These are phyloP conservation scores for Fragaria nilgerrensis DNA, from an alignment of 306 rosid species.

Conservation along the genomic window DNA sequence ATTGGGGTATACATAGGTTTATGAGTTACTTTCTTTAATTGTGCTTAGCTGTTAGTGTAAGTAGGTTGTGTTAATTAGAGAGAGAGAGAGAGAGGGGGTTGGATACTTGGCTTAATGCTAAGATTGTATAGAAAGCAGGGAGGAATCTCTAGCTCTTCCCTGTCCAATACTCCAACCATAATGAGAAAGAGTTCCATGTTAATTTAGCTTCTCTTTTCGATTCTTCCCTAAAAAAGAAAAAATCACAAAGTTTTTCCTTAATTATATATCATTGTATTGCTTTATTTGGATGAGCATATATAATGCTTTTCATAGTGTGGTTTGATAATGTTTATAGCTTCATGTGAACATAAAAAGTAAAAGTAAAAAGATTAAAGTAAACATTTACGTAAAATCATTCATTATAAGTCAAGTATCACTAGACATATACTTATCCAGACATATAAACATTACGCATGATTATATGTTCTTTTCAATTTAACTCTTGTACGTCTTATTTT, in stretches of 20 bases:
- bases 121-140: conserved; percentile 23
- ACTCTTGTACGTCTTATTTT: not conserved
- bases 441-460: too few species aligned
- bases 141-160: conserved; percentile 17
- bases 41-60: conserved; percentile 6
- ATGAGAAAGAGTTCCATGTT: not conserved
- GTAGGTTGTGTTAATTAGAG: not conserved
- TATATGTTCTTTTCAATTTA: too few species aligned
- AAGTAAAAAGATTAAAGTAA: too few species aligned
- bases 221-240: not conserved
- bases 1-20: not conserved
- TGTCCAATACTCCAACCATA: conserved; percentile 3
- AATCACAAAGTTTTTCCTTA: not conserved
- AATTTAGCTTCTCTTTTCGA: not conserved
- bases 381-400: too few species aligned
- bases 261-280: not conserved
- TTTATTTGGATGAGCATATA: not conserved
- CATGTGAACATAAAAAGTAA: not conserved
- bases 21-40: not conserved
- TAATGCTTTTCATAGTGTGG: not conserved
- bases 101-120: not conserved
- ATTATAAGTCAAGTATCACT: too few species aligned
- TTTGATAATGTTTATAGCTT: not conserved
- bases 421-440: too few species aligned
- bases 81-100: not conserved